phyloP scores from a whole-genome alignment of 2,329 filamentous ascomycete genomes.

The Aspergillus sp. region DNA sequence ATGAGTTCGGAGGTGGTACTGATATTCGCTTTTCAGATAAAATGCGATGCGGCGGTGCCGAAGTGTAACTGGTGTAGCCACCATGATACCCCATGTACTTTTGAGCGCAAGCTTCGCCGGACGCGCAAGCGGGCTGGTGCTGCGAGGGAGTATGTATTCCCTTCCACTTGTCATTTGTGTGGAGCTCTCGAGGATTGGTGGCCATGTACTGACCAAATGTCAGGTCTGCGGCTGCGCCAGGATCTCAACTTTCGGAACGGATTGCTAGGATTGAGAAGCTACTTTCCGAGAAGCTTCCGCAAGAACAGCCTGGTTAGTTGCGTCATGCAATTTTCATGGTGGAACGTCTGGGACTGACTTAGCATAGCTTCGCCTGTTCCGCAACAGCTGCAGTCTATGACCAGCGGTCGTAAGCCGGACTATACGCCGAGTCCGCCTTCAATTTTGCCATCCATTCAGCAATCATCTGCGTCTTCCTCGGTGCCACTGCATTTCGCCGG shows the following conservation, averaged over 20 bases:
- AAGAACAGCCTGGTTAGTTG: conserved; percentile 24
- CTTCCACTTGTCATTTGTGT: no score
- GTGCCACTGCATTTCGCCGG: conserved; percentile 51
- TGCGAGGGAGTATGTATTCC: conserved; percentile 21
- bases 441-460: conserved; percentile 7
- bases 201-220: background rate
- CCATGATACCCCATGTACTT: conserved; percentile 50
- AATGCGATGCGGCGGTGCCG: conserved; percentile 48
- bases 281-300: conserved; percentile 31
- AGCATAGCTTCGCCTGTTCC: conserved; percentile 18
- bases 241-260: conserved; percentile 37
- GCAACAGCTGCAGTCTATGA: background rate
- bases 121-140: conserved; percentile 28
- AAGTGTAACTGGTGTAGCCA: conserved; percentile 54
- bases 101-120: conserved; percentile 33
- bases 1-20: background rate
- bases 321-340: background rate
- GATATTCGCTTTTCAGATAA: conserved; percentile 40
- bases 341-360: background rate
- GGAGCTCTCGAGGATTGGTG: background rate
- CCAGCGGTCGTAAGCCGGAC: background rate
- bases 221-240: conserved; percentile 18
- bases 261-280: conserved; percentile 44
- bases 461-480: conserved; percentile 24
- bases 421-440: background rate